Conservation (phyloP, 2,329 filamentous ascomycete genomes). For the Epichloe hybrida region DNA sequence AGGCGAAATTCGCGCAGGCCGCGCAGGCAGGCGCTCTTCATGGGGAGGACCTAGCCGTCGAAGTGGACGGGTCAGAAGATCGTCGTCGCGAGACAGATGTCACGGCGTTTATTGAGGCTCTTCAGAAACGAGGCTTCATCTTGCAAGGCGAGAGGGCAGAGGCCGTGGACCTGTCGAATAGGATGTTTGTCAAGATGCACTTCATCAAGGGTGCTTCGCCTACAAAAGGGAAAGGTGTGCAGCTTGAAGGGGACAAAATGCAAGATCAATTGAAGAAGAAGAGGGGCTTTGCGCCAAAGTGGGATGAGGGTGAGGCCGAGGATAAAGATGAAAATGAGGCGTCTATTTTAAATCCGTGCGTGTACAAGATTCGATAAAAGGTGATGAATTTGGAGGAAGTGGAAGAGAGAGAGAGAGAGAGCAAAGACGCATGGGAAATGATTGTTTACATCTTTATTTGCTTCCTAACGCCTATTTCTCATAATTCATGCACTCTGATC, state of each 20-base stretch:
- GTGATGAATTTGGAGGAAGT: neutral
- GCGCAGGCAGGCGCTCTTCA: constrained; percentile 33
- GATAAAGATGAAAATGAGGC: constrained; percentile 51
- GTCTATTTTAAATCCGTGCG: constrained; percentile 73
- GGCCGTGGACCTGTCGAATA: constrained; percentile 73
- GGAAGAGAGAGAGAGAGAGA: neutral
- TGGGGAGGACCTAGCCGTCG: constrained; percentile 48
- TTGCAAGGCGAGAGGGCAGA: constrained; percentile 48
- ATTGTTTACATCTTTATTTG: neutral
- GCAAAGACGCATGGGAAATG: neutral
- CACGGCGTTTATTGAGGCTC: constrained; percentile 70
- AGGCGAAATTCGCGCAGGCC: constrained; percentile 27
- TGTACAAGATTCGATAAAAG: constrained; percentile 75
- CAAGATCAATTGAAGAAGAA: constrained; percentile 32
- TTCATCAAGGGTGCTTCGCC: constrained; percentile 77
- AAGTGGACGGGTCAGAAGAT: constrained; percentile 55
- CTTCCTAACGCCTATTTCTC: neutral
- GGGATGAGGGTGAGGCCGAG: constrained; percentile 37
- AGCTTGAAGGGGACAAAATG: constrained; percentile 28
- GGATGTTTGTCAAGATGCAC: constrained; percentile 97
- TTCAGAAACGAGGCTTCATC: constrained; percentile 72
- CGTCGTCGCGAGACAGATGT: constrained; percentile 69
- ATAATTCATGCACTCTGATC: neutral
- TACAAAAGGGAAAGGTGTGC: constrained; percentile 59
- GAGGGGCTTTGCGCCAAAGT: constrained; percentile 40